These are phyloP conservation scores for Paraphysoderma sedebokerense DNA, from an alignment of 371 early-diverging fungal species.

Conservation along the genomic window DNA sequence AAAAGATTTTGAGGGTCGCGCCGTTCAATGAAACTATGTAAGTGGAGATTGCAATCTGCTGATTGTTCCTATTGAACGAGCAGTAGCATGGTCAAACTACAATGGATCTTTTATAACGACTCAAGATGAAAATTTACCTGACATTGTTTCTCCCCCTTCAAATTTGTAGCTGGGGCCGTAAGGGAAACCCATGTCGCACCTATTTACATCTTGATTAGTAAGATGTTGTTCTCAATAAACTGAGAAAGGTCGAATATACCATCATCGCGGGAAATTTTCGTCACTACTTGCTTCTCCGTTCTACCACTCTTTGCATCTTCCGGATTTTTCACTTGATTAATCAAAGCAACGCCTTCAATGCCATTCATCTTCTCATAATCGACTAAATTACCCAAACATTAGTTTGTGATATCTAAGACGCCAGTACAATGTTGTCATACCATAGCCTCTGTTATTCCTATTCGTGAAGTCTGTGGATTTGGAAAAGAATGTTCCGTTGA, in stretches of 20 bases:
- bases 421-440: too few relatives aligned
- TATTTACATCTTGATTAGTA: slow-evolving; percentile 9
- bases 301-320: slow-evolving; percentile 8
- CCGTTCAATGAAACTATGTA: slow-evolving; percentile 68
- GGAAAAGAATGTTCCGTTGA: slow-evolving; percentile 16
- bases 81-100: too few relatives aligned
- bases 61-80: slow-evolving; percentile 1
- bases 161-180: slow-evolving; percentile 31
- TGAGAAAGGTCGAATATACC: too few relatives aligned
- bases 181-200: slow-evolving; percentile 39
- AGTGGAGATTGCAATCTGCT: slow-evolving; percentile 39
- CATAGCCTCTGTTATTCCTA: slow-evolving; percentile 43
- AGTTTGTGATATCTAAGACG: too few relatives aligned
- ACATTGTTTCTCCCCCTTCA: slow-evolving; percentile 20
- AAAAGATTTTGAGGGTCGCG: slow-evolving; percentile 56
- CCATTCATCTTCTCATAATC: slow-evolving; percentile 90
- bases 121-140: too few relatives aligned
- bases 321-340: slow-evolving; percentile 64
- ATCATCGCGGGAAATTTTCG: slow-evolving; percentile 68
- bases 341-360: slow-evolving; percentile 70
- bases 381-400: too few relatives aligned
- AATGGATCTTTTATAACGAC: too few relatives aligned
- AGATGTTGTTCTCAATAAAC: too few relatives aligned
- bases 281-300: slow-evolving; percentile 43
- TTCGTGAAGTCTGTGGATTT: slow-evolving; percentile 14